These are phyloP conservation scores for Steccherinum ochraceum DNA, from an alignment of 768 basidiomycete genomes.

Conservation along the genomic window DNA sequence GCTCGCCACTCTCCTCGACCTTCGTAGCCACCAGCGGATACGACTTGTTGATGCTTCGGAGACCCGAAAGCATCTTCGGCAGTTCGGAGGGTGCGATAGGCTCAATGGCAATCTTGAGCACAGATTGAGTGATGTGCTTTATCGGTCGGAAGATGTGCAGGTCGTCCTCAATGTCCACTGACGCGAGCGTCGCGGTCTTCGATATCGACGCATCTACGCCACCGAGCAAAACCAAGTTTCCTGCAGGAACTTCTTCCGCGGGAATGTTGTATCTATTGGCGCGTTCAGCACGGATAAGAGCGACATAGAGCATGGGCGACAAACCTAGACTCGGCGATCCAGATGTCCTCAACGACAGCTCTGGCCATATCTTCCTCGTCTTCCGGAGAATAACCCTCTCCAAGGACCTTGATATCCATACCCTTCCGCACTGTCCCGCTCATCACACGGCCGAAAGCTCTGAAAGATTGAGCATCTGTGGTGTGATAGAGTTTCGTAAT, in stretches of 20 bases:
- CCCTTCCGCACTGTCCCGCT: slow-evolving; percentile 87
- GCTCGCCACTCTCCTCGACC: slow-evolving; percentile 97
- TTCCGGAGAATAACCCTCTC: slow-evolving; percentile 97
- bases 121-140: slow-evolving; percentile 94
- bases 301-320: too few relatives aligned
- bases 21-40: slow-evolving; percentile 93
- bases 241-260: slow-evolving; percentile 81
- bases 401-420: slow-evolving; percentile 87
- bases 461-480: slow-evolving; percentile 93
- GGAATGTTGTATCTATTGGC: slow-evolving; percentile 79
- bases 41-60: slow-evolving; percentile 96
- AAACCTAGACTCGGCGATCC: slow-evolving; percentile 88
- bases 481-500: slow-evolving; percentile 94
- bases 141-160: slow-evolving; percentile 94
- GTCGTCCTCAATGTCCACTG: slow-evolving; percentile 71
- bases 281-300: background rate
- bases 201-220: slow-evolving; percentile 93
- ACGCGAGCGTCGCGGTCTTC: slow-evolving; percentile 88
- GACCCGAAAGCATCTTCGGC: slow-evolving; percentile 96
- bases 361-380: slow-evolving; percentile 98
- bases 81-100: slow-evolving; percentile 96
- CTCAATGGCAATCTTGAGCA: slow-evolving; percentile 97
- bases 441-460: slow-evolving; percentile 91
- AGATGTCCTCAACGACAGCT: slow-evolving; percentile 75
- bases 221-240: slow-evolving; percentile 87